Evolutionary conservation across 2,329 filamentous ascomycete species (phyloP).

Genomic region (Chalaropsis thielavioides): DNA sequence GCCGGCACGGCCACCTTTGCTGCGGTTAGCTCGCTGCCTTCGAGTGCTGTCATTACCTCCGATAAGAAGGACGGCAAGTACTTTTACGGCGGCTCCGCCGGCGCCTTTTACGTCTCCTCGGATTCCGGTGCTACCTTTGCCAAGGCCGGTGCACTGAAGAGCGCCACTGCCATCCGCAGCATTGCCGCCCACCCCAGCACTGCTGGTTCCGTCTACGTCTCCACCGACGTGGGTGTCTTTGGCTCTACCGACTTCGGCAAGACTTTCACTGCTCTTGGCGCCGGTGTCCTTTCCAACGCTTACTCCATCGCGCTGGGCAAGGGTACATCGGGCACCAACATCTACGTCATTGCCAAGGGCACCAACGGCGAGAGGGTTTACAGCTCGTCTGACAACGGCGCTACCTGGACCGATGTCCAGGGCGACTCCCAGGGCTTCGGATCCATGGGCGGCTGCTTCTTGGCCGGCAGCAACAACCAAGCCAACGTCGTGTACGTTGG

Average conservation of each 20-base stretch:
- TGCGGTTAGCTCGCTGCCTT: constrained; percentile 8
- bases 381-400: constrained; percentile 30
- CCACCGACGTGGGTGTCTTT: constrained; percentile 40
- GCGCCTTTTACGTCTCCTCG: constrained; percentile 38
- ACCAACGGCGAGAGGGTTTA: constrained; percentile 31
- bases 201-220: constrained; percentile 46
- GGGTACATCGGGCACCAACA: constrained; percentile 29
- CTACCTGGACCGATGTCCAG: constrained; percentile 34
- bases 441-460: constrained; percentile 26
- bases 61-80: constrained; percentile 39
- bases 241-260: constrained; percentile 37
- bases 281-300: constrained; percentile 26
- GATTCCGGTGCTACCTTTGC: constrained; percentile 34
- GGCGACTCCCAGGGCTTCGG: constrained; percentile 32
- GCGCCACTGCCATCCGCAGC: constrained; percentile 35
- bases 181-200: constrained; percentile 41
- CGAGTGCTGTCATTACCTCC: constrained; percentile 32
- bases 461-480: constrained; percentile 33
- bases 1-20: not conserved
- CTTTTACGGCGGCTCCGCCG: constrained; percentile 37
- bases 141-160: constrained; percentile 26
- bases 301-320: constrained; percentile 32
- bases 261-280: constrained; percentile 30
- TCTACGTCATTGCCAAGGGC: constrained; percentile 22
- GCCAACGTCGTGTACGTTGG: constrained; percentile 29